Base-by-base conservation (phyloP, 148 eudicot genomes). In the Vaccinium darrowii region DNA sequence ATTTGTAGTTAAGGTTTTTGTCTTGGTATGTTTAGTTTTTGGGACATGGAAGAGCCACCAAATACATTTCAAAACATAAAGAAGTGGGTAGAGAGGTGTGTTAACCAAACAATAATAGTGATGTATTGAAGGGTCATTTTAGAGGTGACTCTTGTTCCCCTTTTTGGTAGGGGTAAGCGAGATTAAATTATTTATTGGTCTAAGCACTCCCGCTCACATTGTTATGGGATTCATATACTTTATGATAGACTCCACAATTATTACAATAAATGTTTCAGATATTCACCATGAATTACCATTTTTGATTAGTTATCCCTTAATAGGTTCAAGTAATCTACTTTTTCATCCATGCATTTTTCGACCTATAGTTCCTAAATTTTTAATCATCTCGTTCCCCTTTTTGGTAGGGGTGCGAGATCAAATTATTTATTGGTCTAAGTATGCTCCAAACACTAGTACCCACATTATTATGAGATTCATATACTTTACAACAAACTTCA, bases 1-100 rank as follows among this genome's bases (percentile, higher is more conserved):
- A 19, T 25, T 8, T 16, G 7, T 23, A 74, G 6, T 25, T 67
- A 3, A 30, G 16, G 63, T 15, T 47, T 60, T 75, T 82, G 84
- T 76, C 81, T 86, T 86, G 27, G 77, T 63, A 77, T 79, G 50
- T 54, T 23, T 23, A 5, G 8, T 39, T 33, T 71, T 25, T 67
- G 0, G 5, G 47, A 12, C 51, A 23, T 57, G 78, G 36, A 36
- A 79, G 65, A 71, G 72, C 50, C 79, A 85, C 73, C 87, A 71
- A 56, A 43, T 81, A 27, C 36, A 85, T 56, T 54, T 80, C 43
- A n/a, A 36, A 16, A 67, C 58, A 80, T 72, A 36, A 63, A 79
- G 13, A 25, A 16, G 33, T 51, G 21, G 39, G 33, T 51, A 50
- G 80, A 21, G 33, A 50, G 80, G 53, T 27, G 8, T 3, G 60